phyloP scores from a whole-genome alignment of 176 grass and related monocot species.

The Leersia perrieri region DNA sequence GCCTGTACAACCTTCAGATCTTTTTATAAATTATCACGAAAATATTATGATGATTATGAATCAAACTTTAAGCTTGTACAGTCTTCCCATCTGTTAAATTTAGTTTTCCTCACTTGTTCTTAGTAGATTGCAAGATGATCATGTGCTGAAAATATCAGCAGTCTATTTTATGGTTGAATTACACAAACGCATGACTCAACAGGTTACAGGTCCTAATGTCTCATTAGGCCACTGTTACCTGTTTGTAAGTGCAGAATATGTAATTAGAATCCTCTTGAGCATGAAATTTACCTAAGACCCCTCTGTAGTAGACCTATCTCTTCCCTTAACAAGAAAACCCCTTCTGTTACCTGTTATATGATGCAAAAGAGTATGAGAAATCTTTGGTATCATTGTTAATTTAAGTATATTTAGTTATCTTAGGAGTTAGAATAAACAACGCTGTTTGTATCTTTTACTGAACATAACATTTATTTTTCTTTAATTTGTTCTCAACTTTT shows the following conservation, averaged over 20 bases:
- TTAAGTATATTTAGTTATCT: background rate
- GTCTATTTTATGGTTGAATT: background rate
- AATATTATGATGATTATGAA: background rate
- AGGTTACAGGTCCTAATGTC: background rate
- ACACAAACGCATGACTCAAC: background rate
- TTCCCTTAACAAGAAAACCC: slow-evolving; percentile 43
- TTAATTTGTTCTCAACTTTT: background rate
- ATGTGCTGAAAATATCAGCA: background rate
- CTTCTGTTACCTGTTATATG: slow-evolving; percentile 42
- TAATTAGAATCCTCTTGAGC: background rate
- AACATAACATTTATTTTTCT: background rate
- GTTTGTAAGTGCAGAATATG: slow-evolving; percentile 8
- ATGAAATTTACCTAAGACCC: slow-evolving; percentile 47
- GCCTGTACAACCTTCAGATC: too few relatives aligned
- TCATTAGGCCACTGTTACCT: background rate
- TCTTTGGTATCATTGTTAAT: background rate
- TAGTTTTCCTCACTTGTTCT: background rate
- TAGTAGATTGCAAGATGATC: slow-evolving; percentile 17
- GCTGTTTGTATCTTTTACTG: background rate
- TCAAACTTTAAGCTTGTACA: background rate
- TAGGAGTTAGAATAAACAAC: background rate
- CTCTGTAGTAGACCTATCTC: slow-evolving; percentile 45
- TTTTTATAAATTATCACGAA: background rate
- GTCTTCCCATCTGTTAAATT: background rate
- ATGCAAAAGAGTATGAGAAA: slow-evolving; percentile 12